A percentile compares a stretch with the other conserved stretches of the same genome.
These are phyloP conservation scores for Poronia punctata DNA, from an alignment of 495 filamentous ascomycete genomes.

Conservation along the genomic window DNA sequence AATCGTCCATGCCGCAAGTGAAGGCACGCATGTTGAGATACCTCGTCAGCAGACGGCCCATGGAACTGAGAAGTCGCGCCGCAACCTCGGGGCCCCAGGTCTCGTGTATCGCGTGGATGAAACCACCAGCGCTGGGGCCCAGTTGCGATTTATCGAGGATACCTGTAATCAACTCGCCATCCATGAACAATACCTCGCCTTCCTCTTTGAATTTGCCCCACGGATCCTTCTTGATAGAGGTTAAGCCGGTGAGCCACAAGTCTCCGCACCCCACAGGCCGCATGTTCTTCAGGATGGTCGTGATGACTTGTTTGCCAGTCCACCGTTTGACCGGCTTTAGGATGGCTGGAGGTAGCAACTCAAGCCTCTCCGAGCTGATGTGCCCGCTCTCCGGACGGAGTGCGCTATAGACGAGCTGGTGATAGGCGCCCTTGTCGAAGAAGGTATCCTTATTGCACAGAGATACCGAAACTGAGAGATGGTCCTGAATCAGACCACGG, in stretches of 20 bases:
- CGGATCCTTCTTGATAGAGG: slow-evolving; percentile 63
- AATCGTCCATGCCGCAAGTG: slow-evolving; percentile 95
- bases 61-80: slow-evolving; percentile 76
- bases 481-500: slow-evolving; percentile 96
- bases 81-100: slow-evolving; percentile 83
- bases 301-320: slow-evolving; percentile 98
- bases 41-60: slow-evolving; percentile 83
- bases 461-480: slow-evolving; percentile 88
- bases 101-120: slow-evolving; percentile 90
- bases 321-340: slow-evolving; percentile 75
- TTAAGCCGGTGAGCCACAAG: slow-evolving; percentile 70
- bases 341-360: slow-evolving; percentile 71
- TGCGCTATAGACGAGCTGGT: slow-evolving; percentile 84
- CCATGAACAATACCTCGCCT: slow-evolving; percentile 72
- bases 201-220: slow-evolving; percentile 63
- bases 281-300: slow-evolving; percentile 89
- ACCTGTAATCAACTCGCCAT: slow-evolving; percentile 80
- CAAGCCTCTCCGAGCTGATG: slow-evolving; percentile 61
- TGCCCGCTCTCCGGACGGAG: slow-evolving; percentile 84
- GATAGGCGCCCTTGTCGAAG: slow-evolving; percentile 81
- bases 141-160: slow-evolving; percentile 96
- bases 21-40: slow-evolving; percentile 90
- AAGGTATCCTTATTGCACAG: slow-evolving; percentile 91
- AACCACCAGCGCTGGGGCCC: slow-evolving; percentile 76
- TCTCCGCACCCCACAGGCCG: slow-evolving; percentile 66